phyloP scores from a whole-genome alignment of 805 yeast genomes.

The Saccharomycopsis babjevae region DNA sequence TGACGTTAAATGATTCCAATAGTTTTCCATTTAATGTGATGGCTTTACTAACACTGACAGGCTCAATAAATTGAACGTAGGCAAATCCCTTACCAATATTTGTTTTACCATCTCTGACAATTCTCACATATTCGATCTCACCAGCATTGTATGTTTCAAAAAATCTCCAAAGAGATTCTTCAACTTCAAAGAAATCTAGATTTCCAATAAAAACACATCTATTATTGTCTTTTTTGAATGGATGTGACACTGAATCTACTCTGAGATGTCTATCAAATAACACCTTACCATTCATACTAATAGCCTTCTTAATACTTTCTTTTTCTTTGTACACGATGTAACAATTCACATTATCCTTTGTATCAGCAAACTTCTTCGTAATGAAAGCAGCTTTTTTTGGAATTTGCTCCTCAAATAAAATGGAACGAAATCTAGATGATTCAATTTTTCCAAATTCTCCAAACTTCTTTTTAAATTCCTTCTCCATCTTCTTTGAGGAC shows the following conservation, averaged over 20 bases:
- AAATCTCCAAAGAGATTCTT: slow-evolving; percentile 79
- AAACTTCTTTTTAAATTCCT: slow-evolving; percentile 58
- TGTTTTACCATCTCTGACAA: slow-evolving; percentile 85
- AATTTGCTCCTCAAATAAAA: slow-evolving; percentile 75
- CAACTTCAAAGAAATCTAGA: slow-evolving; percentile 84
- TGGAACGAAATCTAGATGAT: slow-evolving; percentile 84
- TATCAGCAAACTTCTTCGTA: slow-evolving; percentile 62
- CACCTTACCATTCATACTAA: slow-evolving; percentile 51
- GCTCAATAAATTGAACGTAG: slow-evolving; percentile 78
- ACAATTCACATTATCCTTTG: slow-evolving; percentile 77
- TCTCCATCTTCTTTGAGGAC: slow-evolving; percentile 49
- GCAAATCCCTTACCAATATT: slow-evolving; percentile 97
- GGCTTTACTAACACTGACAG: slow-evolving; percentile 70
- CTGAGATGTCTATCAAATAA: slow-evolving; percentile 71
- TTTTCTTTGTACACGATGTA: slow-evolving; percentile 66
- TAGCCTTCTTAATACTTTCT: slow-evolving; percentile 33
- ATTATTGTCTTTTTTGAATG: slow-evolving; percentile 74
- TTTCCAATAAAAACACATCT: slow-evolving; percentile 88
- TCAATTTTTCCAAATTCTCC: slow-evolving; percentile 36
- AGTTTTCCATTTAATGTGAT: slow-evolving; percentile 65
- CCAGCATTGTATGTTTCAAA: slow-evolving; percentile 47
- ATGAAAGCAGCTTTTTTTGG: slow-evolving; percentile 88
- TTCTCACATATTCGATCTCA: slow-evolving; percentile 74
- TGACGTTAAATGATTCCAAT: slow-evolving; percentile 24
- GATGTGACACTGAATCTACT: slow-evolving; percentile 90